phyloP scores from a whole-genome alignment of 352 stramenopile species.

The Pythium sukuiense region DNA sequence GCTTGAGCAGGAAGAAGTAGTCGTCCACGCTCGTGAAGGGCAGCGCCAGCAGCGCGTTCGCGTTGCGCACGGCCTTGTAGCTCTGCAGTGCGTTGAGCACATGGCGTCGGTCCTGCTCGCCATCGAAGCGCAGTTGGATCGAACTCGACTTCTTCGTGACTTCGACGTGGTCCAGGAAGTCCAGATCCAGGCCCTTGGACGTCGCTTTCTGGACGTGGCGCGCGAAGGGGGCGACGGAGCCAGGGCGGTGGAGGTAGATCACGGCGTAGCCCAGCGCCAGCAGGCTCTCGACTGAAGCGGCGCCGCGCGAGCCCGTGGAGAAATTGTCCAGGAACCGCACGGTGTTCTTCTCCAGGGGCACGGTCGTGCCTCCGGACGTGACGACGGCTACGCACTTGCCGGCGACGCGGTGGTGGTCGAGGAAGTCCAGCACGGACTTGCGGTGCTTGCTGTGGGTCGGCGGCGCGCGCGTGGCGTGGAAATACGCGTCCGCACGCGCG shows the following conservation, averaged over 20 bases:
- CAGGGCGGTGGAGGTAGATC: conserved; percentile 94
- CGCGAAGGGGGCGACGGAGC: conserved; percentile 85
- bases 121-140: conserved; percentile 28
- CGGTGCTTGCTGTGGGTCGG: conserved; percentile 34
- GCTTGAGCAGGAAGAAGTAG: conserved; percentile 93
- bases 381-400: conserved; percentile 91
- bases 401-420: conserved; percentile 61
- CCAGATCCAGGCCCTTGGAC: conserved; percentile 57
- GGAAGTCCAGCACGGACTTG: conserved; percentile 53
- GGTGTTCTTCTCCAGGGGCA: conserved; percentile 93
- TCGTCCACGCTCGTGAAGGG: conserved; percentile 95
- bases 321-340: conserved; percentile 99
- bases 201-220: conserved; percentile 64
- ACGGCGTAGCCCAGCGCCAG: conserved; percentile 94
- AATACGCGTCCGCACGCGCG: conserved; percentile 48
- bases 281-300: conserved; percentile 70
- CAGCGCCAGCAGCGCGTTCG: conserved; percentile 79
- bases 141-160: conserved; percentile 21
- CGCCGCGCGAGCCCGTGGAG: conserved; percentile 91
- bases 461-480: conserved; percentile 46
- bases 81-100: conserved; percentile 56
- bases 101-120: conserved; percentile 29
- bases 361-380: conserved; percentile 94
- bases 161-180: conserved; percentile 64
- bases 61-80: conserved; percentile 38